phyloP scores from a whole-genome alignment of 805 yeast genomes.

The Metschnikowia orientalis region DNA sequence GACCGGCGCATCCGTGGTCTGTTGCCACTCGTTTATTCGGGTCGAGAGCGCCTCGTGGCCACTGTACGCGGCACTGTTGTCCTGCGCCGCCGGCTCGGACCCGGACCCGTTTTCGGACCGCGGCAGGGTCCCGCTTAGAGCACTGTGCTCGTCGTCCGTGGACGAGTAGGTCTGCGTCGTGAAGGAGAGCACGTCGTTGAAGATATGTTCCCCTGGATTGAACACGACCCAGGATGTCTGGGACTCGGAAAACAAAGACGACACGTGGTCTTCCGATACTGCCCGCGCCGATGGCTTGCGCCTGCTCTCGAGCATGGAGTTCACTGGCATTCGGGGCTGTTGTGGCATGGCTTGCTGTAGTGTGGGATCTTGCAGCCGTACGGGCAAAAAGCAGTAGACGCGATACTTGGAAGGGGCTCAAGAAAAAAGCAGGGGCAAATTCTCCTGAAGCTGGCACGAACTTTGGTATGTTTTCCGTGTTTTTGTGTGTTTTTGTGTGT shows the following conservation, averaged over 20 bases:
- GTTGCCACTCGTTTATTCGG: conserved; percentile 18
- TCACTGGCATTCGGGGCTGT: too few species aligned
- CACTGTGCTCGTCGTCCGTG: conserved; percentile 10
- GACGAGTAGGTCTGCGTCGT: conserved; percentile 16
- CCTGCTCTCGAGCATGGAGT: conserved; percentile 12
- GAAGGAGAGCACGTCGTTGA: conserved; percentile 15
- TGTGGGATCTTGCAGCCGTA: too few species aligned
- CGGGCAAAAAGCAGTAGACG: too few species aligned
- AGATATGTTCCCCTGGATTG: conserved; percentile 13
- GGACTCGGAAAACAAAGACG: conserved; percentile 18
- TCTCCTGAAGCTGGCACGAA: too few species aligned
- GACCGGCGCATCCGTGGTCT: conserved; percentile 12
- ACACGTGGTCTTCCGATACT: conserved; percentile 9
- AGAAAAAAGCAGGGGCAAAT: too few species aligned
- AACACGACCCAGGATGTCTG: conserved; percentile 20
- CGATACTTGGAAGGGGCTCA: too few species aligned
- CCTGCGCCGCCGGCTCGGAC: background rate
- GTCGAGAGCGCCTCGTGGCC: conserved; percentile 10
- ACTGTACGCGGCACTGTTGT: background rate
- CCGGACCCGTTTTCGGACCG: background rate
- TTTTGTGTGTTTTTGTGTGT: too few species aligned
- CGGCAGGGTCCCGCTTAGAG: conserved; percentile 1
- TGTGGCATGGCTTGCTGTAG: too few species aligned
- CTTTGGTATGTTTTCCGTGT: too few species aligned
- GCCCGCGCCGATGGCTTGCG: conserved; percentile 12